Conservation (phyloP, 2,329 filamentous ascomycete species). For the Chaetomium strumarium region DNA sequence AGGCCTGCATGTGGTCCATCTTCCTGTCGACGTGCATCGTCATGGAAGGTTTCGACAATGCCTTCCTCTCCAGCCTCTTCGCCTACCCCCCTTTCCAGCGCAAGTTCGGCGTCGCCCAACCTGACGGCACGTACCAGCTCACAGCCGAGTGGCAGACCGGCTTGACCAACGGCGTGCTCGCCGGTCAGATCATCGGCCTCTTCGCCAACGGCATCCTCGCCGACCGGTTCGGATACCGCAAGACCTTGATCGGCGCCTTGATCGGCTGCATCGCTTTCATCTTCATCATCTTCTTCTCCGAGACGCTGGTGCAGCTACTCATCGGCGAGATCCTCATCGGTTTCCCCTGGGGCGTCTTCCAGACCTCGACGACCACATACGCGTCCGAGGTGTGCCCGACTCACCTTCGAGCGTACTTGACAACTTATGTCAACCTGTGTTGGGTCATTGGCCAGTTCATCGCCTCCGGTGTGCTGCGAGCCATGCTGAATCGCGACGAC, state of each 20-base stretch:
- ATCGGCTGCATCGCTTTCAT: constrained; percentile 5
- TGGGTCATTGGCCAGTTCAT: constrained; percentile 34
- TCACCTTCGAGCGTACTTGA: constrained; percentile 46
- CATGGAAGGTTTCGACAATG: constrained; percentile 49
- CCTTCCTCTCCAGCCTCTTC: constrained; percentile 44
- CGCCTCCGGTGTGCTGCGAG: constrained; percentile 32
- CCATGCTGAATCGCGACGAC: constrained; percentile 31
- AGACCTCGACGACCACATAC: constrained; percentile 47
- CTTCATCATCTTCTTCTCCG: constrained; percentile 10
- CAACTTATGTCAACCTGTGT: constrained; percentile 51
- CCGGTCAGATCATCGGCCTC: constrained; percentile 51
- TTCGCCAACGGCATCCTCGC: constrained; percentile 11
- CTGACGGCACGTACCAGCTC: constrained; percentile 36
- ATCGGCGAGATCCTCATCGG: constrained; percentile 26
- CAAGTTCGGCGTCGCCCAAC: constrained; percentile 39
- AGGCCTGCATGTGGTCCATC: constrained; percentile 44
- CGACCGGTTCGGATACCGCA: constrained; percentile 11
- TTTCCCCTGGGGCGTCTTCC: constrained; percentile 49
- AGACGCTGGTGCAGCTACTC: constrained; percentile 7
- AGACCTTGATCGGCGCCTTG: constrained; percentile 6
- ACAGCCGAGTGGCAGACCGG: constrained; percentile 53
- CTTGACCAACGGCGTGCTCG: constrained; percentile 47
- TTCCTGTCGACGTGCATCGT: constrained; percentile 41
- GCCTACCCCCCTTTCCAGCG: constrained; percentile 40
- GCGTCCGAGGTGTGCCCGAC: constrained; percentile 47